A percentile compares a stretch with the other conserved stretches of the same genome.
These are phyloP conservation scores for Neopestalotiopsis sp. DNA, from an alignment of 2,329 filamentous ascomycete species.

Conservation along the genomic window DNA sequence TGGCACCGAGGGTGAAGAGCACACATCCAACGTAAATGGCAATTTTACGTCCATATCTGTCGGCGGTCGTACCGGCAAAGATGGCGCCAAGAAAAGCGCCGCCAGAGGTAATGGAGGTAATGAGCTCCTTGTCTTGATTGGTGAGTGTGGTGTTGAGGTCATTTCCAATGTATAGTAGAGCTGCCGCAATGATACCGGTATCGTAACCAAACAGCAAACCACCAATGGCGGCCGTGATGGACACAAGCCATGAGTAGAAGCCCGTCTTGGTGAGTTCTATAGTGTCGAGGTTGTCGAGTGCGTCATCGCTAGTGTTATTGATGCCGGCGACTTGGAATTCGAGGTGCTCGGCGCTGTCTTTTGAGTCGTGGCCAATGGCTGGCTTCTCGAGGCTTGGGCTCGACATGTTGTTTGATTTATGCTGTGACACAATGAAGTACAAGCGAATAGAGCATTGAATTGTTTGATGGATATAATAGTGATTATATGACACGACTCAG, in stretches of 20 bases:
- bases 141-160: slow-evolving; percentile 42
- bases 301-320: background rate
- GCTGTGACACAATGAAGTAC: background rate
- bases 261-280: slow-evolving; percentile 15
- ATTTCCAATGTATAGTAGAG: slow-evolving; percentile 44
- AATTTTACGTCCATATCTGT: slow-evolving; percentile 45
- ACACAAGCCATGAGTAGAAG: slow-evolving; percentile 16
- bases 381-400: slow-evolving; percentile 6
- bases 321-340: background rate
- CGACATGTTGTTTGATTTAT: background rate
- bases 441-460: background rate
- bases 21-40: slow-evolving; percentile 47
- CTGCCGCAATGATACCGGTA: slow-evolving; percentile 32
- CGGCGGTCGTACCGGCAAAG: slow-evolving; percentile 41
- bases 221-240: slow-evolving; percentile 13
- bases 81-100: slow-evolving; percentile 52
- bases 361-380: background rate
- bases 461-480: background rate
- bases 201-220: slow-evolving; percentile 17
- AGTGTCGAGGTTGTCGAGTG: slow-evolving; percentile 9
- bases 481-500: background rate
- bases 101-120: slow-evolving; percentile 30
- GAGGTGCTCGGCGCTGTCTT: background rate
- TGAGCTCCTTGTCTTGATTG: slow-evolving; percentile 47
- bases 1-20: slow-evolving; percentile 45